A percentile compares a stretch with the other conserved stretches of the same genome.
These are phyloP conservation scores for Nemania serpens DNA, from an alignment of 2,329 filamentous ascomycete species.

Conservation along the genomic window DNA sequence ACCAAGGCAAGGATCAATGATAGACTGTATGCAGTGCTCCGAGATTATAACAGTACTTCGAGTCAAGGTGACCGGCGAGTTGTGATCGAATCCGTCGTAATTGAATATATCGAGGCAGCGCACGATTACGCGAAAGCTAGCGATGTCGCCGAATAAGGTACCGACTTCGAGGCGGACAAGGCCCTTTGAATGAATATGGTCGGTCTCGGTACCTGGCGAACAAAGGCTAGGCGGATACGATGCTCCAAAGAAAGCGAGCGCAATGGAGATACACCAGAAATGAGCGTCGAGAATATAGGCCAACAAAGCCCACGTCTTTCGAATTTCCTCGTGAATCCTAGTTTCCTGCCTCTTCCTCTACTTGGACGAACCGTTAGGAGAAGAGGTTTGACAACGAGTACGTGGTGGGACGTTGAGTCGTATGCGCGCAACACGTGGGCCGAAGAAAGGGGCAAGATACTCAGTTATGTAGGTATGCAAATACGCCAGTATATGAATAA, in stretches of 20 bases:
- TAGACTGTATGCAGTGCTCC: conserved; percentile 37
- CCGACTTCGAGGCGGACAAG: conserved; percentile 9
- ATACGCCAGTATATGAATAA: conserved; percentile 36
- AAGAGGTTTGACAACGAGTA: conserved; percentile 19
- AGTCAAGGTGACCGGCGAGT: conserved; percentile 27
- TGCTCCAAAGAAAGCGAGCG: conserved; percentile 41
- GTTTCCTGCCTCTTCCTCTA: conserved; percentile 12
- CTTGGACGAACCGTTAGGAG: conserved; percentile 14
- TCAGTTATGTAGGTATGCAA: conserved; percentile 28
- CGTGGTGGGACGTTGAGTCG: conserved; percentile 25
- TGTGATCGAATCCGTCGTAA: conserved; percentile 31
- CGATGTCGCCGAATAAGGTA: conserved; percentile 32
- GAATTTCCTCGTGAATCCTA: conserved; percentile 12
- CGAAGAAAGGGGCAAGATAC: conserved; percentile 29
- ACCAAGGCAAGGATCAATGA: conserved; percentile 32
- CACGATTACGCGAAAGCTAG: conserved; percentile 25
- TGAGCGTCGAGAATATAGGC: conserved; percentile 39
- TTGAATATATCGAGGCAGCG: conserved; percentile 25
- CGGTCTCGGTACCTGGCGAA: conserved; percentile 36
- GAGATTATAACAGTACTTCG: conserved; percentile 22
- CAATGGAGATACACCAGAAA: conserved; percentile 37
- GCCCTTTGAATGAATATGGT: conserved; percentile 36
- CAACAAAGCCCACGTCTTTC: conserved; percentile 34
- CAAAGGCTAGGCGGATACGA: conserved; percentile 38
- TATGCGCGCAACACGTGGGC: conserved; percentile 20